Conservation (phyloP, 306 rosid species). For the Lathyrus sativus region DNA sequence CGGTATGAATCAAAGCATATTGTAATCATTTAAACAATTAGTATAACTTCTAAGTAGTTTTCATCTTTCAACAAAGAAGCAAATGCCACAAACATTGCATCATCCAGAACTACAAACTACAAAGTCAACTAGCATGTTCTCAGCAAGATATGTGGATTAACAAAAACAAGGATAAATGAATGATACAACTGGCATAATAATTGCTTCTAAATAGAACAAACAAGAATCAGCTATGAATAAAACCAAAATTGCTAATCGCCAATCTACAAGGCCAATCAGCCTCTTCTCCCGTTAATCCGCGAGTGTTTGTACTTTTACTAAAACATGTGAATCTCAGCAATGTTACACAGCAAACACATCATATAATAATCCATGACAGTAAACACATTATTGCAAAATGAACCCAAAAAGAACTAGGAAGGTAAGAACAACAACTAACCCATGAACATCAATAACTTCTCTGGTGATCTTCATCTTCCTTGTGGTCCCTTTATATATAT, state of each 20-base stretch:
- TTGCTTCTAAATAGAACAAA: background rate
- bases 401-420: background rate
- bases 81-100: constrained; percentile 21
- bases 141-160: background rate
- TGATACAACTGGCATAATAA: background rate
- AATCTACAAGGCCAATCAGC: background rate
- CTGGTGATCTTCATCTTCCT: constrained; percentile 66
- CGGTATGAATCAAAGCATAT: constrained; percentile 2
- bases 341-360: background rate
- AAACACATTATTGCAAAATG: constrained; percentile 2
- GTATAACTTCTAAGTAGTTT: background rate
- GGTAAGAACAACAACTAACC: constrained; percentile 43
- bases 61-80: constrained; percentile 7
- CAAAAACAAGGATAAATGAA: background rate
- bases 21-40: constrained; percentile 11
- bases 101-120: constrained; percentile 11
- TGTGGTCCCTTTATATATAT: constrained; percentile 55
- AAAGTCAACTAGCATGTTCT: background rate
- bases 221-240: constrained; percentile 4
- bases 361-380: background rate
- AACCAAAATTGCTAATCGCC: constrained; percentile 3
- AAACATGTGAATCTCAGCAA: constrained; percentile 2
- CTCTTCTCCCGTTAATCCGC: constrained; percentile 5
- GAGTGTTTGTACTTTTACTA: background rate
- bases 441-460: constrained; percentile 45